Evolutionary conservation across 768 basidiomycete genomes (phyloP).

Genomic region (Daedalea quercina): DNA sequence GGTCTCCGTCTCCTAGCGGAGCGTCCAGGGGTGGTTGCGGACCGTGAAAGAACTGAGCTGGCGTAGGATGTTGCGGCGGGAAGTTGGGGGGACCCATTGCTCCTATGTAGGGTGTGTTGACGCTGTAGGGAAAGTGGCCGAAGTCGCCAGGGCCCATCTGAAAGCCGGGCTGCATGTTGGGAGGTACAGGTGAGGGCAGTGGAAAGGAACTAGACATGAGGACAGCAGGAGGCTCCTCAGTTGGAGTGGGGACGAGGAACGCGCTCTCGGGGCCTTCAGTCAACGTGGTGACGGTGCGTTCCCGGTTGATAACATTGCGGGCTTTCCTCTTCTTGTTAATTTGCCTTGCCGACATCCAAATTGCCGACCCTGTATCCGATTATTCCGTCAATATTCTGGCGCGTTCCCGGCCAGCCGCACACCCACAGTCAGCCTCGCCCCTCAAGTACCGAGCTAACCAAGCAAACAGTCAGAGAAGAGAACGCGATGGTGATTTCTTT

Average conservation of each 20-base stretch:
- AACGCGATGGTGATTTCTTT: too few species aligned
- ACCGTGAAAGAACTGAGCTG: constrained; percentile 17
- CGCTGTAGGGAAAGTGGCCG: constrained; percentile 29
- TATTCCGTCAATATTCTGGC: background rate
- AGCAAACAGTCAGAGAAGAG: too few species aligned
- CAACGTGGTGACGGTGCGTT: constrained; percentile 64
- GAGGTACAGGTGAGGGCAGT: constrained; percentile 25
- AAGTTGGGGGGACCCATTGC: constrained; percentile 22
- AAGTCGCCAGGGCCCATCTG: constrained; percentile 28
- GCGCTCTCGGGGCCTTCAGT: constrained; percentile 51
- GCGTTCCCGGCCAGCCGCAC: background rate
- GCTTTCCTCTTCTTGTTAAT: constrained; percentile 60
- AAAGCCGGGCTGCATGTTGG: constrained; percentile 25
- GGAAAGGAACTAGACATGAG: constrained; percentile 34
- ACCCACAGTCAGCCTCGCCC: background rate
- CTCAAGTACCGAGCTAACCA: too few species aligned
- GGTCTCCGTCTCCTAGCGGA: constrained; percentile 55
- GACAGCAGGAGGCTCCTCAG: constrained; percentile 37
- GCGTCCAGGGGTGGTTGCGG: constrained; percentile 14
- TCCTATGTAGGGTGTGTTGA: constrained; percentile 19
- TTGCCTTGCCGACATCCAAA: constrained; percentile 49
- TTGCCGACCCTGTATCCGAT: background rate
- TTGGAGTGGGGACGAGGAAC: constrained; percentile 43
- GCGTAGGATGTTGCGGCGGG: constrained; percentile 23
- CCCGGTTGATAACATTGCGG: constrained; percentile 45